These are phyloP conservation scores for Aeschynomene evenia DNA, from an alignment of 306 rosid genomes.

Conservation along the genomic window DNA sequence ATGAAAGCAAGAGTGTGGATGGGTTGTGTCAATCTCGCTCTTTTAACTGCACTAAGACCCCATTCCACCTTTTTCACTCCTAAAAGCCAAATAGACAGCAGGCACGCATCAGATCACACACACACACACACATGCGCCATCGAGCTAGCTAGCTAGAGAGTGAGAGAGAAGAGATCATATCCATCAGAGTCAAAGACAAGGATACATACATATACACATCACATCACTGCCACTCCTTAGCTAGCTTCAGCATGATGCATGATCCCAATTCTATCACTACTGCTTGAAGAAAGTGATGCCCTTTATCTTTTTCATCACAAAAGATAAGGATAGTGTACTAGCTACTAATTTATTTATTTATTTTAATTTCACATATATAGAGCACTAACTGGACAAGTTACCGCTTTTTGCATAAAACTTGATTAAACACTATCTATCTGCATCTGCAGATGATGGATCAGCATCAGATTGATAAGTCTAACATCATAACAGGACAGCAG, in stretches of 20 bases:
- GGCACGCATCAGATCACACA: background rate
- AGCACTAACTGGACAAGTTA: background rate
- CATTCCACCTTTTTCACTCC: constrained; percentile 20
- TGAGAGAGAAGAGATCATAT: no score
- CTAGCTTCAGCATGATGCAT: no score
- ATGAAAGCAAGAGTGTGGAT: background rate
- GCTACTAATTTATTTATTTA: no score
- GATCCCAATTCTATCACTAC: constrained; percentile 14
- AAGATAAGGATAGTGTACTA: constrained; percentile 13
- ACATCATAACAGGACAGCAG: no score
- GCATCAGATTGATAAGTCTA: no score
- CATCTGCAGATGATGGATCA: background rate
- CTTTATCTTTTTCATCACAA: constrained; percentile 4
- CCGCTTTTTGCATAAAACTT: background rate
- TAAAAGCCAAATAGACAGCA: constrained; percentile 28
- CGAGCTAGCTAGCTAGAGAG: no score
- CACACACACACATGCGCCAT: background rate
- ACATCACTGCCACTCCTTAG: constrained; percentile 16
- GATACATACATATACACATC: no score
- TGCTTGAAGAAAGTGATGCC: constrained; percentile 31
- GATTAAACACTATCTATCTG: background rate
- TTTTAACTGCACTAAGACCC: constrained; percentile 24
- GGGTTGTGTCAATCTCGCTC: constrained; percentile 16
- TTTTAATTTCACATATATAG: no score
- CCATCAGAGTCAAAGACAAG: constrained; percentile 25